phyloP scores from a whole-genome alignment of 148 eudicot species.

The Gaultheria prostrata region DNA sequence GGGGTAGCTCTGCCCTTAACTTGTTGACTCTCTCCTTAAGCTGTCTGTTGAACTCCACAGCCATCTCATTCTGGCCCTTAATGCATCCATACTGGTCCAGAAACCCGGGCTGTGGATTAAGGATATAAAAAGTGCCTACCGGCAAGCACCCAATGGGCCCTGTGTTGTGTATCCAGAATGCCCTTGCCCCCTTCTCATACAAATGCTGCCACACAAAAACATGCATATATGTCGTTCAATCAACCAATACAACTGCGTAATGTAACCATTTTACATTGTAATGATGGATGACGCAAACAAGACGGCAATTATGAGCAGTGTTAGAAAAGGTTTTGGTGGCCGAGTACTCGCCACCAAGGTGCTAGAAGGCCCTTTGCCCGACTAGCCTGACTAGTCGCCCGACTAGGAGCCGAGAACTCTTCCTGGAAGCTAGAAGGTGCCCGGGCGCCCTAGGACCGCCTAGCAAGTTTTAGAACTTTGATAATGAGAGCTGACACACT shows the following conservation, averaged over 20 bases:
- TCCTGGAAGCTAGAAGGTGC: too few species aligned
- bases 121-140: conserved; percentile 35
- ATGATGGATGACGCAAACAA: not conserved
- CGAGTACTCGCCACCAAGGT: too few species aligned
- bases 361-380: too few species aligned
- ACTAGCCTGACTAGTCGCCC: too few species aligned
- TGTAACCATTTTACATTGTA: not conserved
- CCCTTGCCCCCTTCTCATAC: conserved; percentile 60
- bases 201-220: conserved; percentile 37
- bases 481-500: not conserved
- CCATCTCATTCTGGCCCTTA: conserved; percentile 53
- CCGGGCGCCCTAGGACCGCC: too few species aligned
- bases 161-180: conserved; percentile 86
- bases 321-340: too few species aligned
- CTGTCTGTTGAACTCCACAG: conserved; percentile 70
- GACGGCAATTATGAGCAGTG: not conserved
- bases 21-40: conserved; percentile 52
- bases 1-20: conserved; percentile 53
- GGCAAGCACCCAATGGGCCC: conserved; percentile 91
- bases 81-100: conserved; percentile 66
- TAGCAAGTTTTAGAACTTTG: too few species aligned
- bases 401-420: too few species aligned
- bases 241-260: not conserved
- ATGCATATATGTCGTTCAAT: not conserved
- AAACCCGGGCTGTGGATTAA: conserved; percentile 44